Base-by-base conservation (phyloP, 2,329 filamentous ascomycete genomes). In the Delphinella strobiligena region DNA sequence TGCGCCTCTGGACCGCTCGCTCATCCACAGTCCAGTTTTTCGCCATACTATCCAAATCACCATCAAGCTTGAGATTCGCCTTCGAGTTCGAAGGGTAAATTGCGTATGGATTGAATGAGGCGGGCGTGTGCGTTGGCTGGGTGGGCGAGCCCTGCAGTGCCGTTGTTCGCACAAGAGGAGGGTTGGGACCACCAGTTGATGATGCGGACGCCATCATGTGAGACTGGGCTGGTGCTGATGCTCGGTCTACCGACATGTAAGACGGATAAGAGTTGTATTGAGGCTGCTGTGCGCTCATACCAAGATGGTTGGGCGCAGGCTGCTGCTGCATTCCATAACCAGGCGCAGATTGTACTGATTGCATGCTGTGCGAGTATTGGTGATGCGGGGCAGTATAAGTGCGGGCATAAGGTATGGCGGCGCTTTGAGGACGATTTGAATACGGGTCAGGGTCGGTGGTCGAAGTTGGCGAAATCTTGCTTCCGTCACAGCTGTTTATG, bases 21-120 rank as follows among this genome's bases (percentile, higher is more conserved):
- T 98, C 91, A 46, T 93, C 86, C 19, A 71, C 63, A 1, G 76
- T 80, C 91, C 91, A 98, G 45, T 78, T 74, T 46, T 82, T 74
- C 0, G 78, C 78, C 89, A 96, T 95, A 5, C 70, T 66, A 37
- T 87, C 78, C 35, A 98, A 71, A 52, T 95, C 84, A 15, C 88
- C 88, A 39, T 82, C 75, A 44, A 96, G 81, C 54, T 91, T 86
- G 19, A 96, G 67, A 14, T 81, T 68, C 0, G 88, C 91, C 64
- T 94, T 95, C 15, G 61, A 58, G 54, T 78, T 75, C 8, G 54
- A 45, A 12, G 85, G 80, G 54, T 88, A 89, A 49, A 89, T 74
- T 3, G 79, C 74, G 54, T 93, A 88, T 0, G 82, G 81, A 50
- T 87, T 85, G 61, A 87, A 84, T 1, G 60, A 56, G 69, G 67